Conservation (phyloP, 371 early-diverging fungal species). For the Dentiscutata heterogama region DNA sequence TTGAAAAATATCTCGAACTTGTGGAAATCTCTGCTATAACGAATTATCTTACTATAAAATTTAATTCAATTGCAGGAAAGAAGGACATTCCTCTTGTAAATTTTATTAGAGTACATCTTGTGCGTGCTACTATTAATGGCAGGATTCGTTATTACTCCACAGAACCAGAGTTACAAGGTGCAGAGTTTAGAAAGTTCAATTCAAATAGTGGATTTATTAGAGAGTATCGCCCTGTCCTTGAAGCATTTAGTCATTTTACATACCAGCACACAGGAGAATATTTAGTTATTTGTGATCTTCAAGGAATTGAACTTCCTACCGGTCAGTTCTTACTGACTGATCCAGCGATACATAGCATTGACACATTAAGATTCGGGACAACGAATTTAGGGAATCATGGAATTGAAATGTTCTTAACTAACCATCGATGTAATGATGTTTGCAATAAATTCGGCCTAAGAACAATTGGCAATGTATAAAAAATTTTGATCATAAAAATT, state of each 20-base stretch:
- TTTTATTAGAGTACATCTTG: neutral
- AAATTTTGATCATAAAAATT: too few relatives aligned
- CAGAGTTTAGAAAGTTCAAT: constrained; percentile 28
- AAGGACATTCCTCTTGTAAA: neutral
- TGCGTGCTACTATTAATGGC: neutral
- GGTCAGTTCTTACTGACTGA: constrained; percentile 27
- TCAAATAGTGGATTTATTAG: constrained; percentile 20
- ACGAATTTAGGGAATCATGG: constrained; percentile 24
- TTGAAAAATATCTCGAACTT: constrained; percentile 28
- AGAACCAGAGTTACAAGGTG: constrained; percentile 17
- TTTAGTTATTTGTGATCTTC: constrained; percentile 36
- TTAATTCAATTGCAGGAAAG: neutral
- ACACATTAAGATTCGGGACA: constrained; percentile 24
- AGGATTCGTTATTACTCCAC: neutral
- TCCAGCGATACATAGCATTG: constrained; percentile 31
- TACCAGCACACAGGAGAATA: neutral
- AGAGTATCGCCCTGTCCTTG: constrained; percentile 23
- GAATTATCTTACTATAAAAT: constrained; percentile 8
- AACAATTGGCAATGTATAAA: too few relatives aligned
- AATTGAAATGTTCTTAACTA: constrained; percentile 1
- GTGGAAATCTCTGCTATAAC: constrained; percentile 21
- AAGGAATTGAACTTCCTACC: constrained; percentile 9
- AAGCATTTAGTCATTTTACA: constrained; percentile 29
- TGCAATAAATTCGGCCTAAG: neutral
- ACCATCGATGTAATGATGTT: constrained; percentile 32